Base-by-base conservation (phyloP, 352 stramenopile genomes). In the Phytophthora fragariaefolia region DNA sequence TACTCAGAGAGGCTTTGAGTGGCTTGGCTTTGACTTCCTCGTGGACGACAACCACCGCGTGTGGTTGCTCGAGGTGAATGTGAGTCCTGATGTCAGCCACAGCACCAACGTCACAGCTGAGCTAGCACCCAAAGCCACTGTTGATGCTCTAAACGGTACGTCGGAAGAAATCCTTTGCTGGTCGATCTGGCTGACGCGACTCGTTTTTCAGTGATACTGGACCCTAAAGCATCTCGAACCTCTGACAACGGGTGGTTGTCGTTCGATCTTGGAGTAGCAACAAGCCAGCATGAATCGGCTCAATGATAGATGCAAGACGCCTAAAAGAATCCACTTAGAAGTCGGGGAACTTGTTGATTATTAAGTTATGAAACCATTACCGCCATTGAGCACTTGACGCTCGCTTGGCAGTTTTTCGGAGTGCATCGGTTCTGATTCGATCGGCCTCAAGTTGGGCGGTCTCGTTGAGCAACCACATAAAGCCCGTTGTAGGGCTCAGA, bases 61-160 rank as follows among this genome's bases (percentile, higher is more conserved):
- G 20, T 95, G 85, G 87, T 74, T 97, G 6, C 70, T 97, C 2
- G 90, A 97, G 47, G 90, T 95, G 17, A 97, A 97, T 58, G 87
- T 97, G 6, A 96, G 85, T 65, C 90, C 90, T 0, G 90, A 97
- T 57, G 77, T 96, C 9, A 96, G 85, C 66, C 85, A 93, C 61
- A 94, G 85, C 58, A 92, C 84, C 0, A 22, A 24, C 5, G 69
- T 92, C 24, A 93, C 83, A 0, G 75, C 73, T 15, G 59, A 72
- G 5, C 45, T 95, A 8, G 86, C 83, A 22, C 76, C 86, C 6
- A 59, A 63, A 32, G 84, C 86, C 6, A 93, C 85, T 2, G 43
- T 34, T 23, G 79, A 90, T 13, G 57, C 77, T 0, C 61, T 95
- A 0, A 73, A 87, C 26, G 27, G 85, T 92, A 76, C 42, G 70